These are phyloP conservation scores for Fusarium proliferatum DNA, from an alignment of 2,329 filamentous ascomycete genomes.

Conservation along the genomic window DNA sequence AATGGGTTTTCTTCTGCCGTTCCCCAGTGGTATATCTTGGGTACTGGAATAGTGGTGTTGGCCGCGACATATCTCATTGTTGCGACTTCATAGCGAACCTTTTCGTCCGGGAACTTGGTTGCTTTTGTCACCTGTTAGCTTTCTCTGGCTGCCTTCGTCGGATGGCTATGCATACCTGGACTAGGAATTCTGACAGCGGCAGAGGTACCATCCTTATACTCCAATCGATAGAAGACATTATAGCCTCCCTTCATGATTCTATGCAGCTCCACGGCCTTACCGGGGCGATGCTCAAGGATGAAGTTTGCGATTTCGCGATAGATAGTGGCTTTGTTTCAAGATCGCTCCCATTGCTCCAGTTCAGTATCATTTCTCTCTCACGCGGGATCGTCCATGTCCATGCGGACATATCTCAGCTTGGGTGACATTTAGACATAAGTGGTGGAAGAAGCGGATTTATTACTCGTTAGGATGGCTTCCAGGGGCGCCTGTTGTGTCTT, in stretches of 20 bases:
- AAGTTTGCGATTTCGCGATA: not conserved
- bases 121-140: not conserved
- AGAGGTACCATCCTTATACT: not conserved
- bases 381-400: not conserved
- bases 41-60: not conserved
- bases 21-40: not conserved
- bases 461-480: fast-evolving
- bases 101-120: not conserved
- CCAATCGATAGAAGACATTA: not conserved
- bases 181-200: not conserved
- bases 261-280: not conserved
- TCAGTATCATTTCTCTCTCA: not conserved
- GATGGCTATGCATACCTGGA: not conserved
- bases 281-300: fast-evolving
- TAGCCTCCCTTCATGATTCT: not conserved
- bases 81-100: not conserved
- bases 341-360: not conserved
- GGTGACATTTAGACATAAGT: not conserved
- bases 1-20: not conserved
- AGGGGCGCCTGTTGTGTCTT: not conserved
- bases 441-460: fast-evolving
- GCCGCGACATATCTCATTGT: not conserved
- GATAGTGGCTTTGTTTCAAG: not conserved
- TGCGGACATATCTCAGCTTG: not conserved
- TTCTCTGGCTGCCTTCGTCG: fast-evolving